Percentiles rank a stretch among this genome's conserved stretches.
These are phyloP conservation scores for Saccharomycopsis fermentans DNA, from an alignment of 805 yeast genomes.

Conservation along the genomic window DNA sequence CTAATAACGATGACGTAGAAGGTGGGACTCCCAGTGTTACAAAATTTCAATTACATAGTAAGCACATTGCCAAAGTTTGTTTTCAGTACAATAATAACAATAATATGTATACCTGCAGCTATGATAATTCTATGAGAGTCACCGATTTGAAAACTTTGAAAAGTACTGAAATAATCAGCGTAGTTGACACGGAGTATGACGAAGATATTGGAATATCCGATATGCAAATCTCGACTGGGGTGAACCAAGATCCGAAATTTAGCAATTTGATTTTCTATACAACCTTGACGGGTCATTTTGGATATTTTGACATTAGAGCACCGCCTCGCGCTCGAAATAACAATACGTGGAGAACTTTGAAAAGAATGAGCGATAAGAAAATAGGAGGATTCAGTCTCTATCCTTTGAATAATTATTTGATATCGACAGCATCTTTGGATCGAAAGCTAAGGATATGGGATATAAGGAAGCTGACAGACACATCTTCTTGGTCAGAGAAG, in stretches of 20 bases:
- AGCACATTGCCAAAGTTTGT: conserved; percentile 55
- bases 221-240: conserved; percentile 25
- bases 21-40: conserved; percentile 42
- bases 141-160: conserved; percentile 55
- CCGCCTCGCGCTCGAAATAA: conserved; percentile 27
- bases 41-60: conserved; percentile 65
- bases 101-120: conserved; percentile 60
- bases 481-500: conserved; percentile 44
- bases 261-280: conserved; percentile 57
- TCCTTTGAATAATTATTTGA: conserved; percentile 52
- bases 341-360: conserved; percentile 24
- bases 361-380: conserved; percentile 75
- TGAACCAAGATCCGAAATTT: conserved; percentile 29
- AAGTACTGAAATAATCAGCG: conserved; percentile 52
- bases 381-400: conserved; percentile 83
- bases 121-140: conserved; percentile 78
- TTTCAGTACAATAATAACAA: conserved; percentile 40
- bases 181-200: conserved; percentile 42
- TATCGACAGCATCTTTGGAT: conserved; percentile 86
- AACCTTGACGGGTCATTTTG: conserved; percentile 72
- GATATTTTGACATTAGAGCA: conserved; percentile 58
- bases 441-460: conserved; percentile 84
- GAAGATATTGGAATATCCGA: conserved; percentile 62
- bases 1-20: conserved; percentile 31
- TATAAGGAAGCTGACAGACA: conserved; percentile 40